These are phyloP conservation scores for Anthoceros angustus DNA, from an alignment of 225 moss, liverwort and hornwort genomes.

Conservation along the genomic window DNA sequence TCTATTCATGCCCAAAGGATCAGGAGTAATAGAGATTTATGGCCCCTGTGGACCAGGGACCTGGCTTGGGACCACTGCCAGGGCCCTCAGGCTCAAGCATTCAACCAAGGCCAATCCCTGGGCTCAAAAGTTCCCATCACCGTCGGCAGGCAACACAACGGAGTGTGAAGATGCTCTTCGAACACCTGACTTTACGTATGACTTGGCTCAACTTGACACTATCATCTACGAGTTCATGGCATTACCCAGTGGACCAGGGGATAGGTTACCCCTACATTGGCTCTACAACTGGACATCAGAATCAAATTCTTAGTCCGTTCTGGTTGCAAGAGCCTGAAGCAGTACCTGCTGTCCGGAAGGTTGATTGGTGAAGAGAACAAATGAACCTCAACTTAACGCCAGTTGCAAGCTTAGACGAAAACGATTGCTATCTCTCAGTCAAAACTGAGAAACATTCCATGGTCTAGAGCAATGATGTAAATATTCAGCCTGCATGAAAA, in stretches of 20 bases:
- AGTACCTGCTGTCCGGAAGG: background rate
- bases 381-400: no score
- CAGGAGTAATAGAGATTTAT: conserved; percentile 56
- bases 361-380: background rate
- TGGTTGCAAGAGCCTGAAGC: background rate
- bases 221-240: conserved; percentile 26
- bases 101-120: conserved; percentile 51
- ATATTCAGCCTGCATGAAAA: no score
- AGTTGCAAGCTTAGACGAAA: no score
- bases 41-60: conserved; percentile 67
- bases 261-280: conserved; percentile 55
- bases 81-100: conserved; percentile 55
- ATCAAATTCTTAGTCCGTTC: background rate
- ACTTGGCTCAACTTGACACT: conserved; percentile 25
- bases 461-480: no score
- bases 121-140: conserved; percentile 21
- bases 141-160: conserved; percentile 49
- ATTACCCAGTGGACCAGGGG: conserved; percentile 19
- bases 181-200: conserved; percentile 59
- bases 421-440: no score
- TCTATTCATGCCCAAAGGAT: conserved; percentile 55
- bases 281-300: conserved; percentile 23
- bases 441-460: no score
- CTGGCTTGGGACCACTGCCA: conserved; percentile 37
- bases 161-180: conserved; percentile 21